Evolutionary conservation across 208 protist species (phyloP).

Genomic region (Balamuthia mandrillaris): DNA sequence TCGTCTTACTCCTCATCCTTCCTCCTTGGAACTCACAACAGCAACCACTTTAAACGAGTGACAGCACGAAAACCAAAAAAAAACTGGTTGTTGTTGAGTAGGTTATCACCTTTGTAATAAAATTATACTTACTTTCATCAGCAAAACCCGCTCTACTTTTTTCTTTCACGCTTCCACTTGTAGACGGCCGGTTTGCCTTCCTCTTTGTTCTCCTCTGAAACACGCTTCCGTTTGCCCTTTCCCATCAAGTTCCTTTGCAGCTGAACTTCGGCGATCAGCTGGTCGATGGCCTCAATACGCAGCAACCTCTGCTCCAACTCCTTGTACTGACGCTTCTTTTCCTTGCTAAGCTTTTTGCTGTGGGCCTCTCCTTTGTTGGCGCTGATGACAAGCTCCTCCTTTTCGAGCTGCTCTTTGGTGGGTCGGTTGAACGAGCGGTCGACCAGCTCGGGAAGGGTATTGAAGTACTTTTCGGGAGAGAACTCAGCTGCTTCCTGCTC

Average conservation of each 20-base stretch:
- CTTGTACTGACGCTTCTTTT: slow-evolving; percentile 5
- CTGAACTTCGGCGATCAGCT: neutral
- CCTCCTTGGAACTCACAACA: neutral
- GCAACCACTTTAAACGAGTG: too few relatives aligned
- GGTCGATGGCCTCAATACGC: neutral
- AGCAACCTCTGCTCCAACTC: neutral
- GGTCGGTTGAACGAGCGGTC: slow-evolving; percentile 25
- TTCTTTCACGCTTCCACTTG: slow-evolving; percentile 24
- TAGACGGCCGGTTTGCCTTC: neutral
- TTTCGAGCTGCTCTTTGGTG: neutral
- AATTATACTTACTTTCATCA: neutral
- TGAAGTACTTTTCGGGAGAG: slow-evolving; percentile 31
- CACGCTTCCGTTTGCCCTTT: neutral
- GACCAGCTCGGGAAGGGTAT: slow-evolving; percentile 32
- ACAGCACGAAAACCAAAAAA: too few relatives aligned
- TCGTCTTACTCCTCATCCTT: neutral
- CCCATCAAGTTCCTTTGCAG: neutral
- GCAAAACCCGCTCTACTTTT: neutral
- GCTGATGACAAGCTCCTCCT: neutral
- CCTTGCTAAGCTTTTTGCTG: neutral
- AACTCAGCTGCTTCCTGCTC: slow-evolving; percentile 17
- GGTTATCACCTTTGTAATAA: neutral
- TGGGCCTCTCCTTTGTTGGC: neutral
- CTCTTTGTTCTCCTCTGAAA: neutral
- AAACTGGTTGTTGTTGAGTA: neutral